Evolutionary conservation across 2,329 filamentous ascomycete species (phyloP), one percentile per base, ranked within the genome.

Genomic region (Zasmidium angulare): DNA sequence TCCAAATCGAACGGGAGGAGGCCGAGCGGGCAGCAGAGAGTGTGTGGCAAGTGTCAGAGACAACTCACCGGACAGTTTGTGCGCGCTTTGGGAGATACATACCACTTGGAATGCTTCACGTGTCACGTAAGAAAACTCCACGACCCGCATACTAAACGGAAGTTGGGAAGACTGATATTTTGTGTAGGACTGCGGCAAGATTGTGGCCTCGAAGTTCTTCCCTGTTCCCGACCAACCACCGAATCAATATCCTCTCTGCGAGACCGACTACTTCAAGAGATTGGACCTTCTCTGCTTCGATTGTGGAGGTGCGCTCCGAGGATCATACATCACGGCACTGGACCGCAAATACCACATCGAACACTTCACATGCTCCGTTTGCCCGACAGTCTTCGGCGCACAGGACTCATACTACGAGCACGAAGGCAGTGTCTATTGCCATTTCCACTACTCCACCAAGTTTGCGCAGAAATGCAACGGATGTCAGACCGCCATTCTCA

Each of bases 341-440:
- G 95, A 99, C 68, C 90, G 91, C 70, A 99, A 99, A 79, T 99
- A 99, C 76, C 95, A 97, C 76, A 96, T 99, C 66, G 93, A 98
- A 75, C 95, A 99, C 78, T 99, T 99, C 72, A 99, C 95, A 40
- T 99, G 95, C 77, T 98, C 93, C 11, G 87, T 97, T 29, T 99
- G 95, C 73, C 90, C 93, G 3, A 98, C 95, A 1, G 89, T 98
- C n/a, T 99, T 99, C 73, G 95, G 95, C 53, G 95, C 95, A 6
- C 91, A 96, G 71, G 95, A 99, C 79, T 97, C 93, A 74, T 99
- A 99, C 76, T 99, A 99, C 77, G 95, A 99, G 76, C 95, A 99
- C 72, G 93, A 97, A 70, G 89, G 91, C 65, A 89, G 91, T 69
- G 95, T 99, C 23, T 99, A 96, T 76, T 99, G 95, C 75, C 95